Evolutionary conservation across 2,329 filamentous ascomycete genomes (phyloP).

Genomic region (Aureobasidium pullulans): DNA sequence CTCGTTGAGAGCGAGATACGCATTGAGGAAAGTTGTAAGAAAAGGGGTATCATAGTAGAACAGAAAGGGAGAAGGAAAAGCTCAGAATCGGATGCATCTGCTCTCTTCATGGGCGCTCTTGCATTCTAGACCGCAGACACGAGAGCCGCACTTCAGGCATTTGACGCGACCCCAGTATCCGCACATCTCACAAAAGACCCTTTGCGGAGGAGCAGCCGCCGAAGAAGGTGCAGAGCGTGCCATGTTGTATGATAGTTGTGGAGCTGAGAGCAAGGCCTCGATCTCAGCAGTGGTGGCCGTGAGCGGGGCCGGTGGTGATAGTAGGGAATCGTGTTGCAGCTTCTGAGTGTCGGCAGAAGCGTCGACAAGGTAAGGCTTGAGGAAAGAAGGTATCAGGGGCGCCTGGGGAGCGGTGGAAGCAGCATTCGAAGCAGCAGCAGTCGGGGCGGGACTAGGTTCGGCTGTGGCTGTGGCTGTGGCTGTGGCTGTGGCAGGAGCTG

Average conservation of each 20-base stretch:
- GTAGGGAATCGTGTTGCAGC: slow-evolving; percentile 7
- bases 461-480: slow-evolving; percentile 42
- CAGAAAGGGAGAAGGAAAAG: not conserved
- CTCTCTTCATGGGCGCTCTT: slow-evolving; percentile 65
- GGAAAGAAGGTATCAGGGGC: not conserved
- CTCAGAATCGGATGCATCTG: slow-evolving; percentile 51
- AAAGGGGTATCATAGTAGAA: slow-evolving; percentile 4
- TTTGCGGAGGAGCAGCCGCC: slow-evolving; percentile 40
- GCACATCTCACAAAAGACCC: slow-evolving; percentile 70
- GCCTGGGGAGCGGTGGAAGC: not conserved
- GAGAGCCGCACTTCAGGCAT: slow-evolving; percentile 70
- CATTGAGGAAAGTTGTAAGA: not conserved
- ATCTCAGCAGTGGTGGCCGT: slow-evolving; percentile 43
- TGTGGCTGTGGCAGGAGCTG: slow-evolving; percentile 35
- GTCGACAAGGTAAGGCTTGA: slow-evolving; percentile 18
- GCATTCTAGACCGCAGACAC: slow-evolving; percentile 71
- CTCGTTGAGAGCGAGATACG: not conserved
- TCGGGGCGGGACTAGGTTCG: slow-evolving; percentile 32
- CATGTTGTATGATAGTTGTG: slow-evolving; percentile 62
- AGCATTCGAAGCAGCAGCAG: not conserved
- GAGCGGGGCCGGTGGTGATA: slow-evolving; percentile 20
- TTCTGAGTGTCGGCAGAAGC: not conserved
- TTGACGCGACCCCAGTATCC: slow-evolving; percentile 73
- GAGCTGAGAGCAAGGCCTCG: slow-evolving; percentile 53
- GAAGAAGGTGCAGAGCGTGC: slow-evolving; percentile 41